Percentiles rank a stretch among this genome's conserved stretches.
Conservation (phyloP, 306 rosid species). For the Begonia peltatifolia region DNA sequence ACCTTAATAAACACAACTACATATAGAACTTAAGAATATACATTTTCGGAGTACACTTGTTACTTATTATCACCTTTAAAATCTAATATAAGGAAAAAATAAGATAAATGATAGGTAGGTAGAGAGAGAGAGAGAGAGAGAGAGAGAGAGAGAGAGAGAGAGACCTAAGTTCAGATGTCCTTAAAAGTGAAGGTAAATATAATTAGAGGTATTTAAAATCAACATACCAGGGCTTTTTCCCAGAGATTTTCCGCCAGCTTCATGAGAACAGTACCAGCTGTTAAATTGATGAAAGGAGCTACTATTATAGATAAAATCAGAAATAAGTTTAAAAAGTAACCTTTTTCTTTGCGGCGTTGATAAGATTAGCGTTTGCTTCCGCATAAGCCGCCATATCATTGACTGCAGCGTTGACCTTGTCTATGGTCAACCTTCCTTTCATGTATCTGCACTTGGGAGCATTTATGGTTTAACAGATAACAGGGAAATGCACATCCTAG, state of each 20-base stretch:
- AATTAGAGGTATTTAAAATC: neutral
- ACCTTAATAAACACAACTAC: no score
- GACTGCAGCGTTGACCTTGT: constrained; percentile 76
- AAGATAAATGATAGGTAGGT: neutral
- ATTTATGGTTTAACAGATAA: neutral
- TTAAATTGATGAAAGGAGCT: constrained; percentile 14
- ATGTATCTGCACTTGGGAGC: constrained; percentile 46
- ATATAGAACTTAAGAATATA: no score
- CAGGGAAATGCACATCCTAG: neutral
- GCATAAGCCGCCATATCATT: constrained; percentile 77
- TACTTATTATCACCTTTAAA: no score
- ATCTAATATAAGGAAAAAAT: no score
- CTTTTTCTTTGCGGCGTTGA: constrained; percentile 70
- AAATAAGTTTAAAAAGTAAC: constrained; percentile 20
- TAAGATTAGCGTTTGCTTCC: constrained; percentile 68
- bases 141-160: neutral
- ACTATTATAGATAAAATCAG: constrained; percentile 4
- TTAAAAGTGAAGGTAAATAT: neutral
- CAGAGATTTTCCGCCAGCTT: constrained; percentile 70
- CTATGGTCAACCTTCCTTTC: constrained; percentile 92
- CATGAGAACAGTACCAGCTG: constrained; percentile 16
- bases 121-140: neutral
- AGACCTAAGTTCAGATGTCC: neutral
- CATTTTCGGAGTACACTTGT: no score
- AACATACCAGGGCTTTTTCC: constrained; percentile 83